Evolutionary conservation across 305 asterid species (phyloP).

Genomic region (Plantago coronopus): DNA sequence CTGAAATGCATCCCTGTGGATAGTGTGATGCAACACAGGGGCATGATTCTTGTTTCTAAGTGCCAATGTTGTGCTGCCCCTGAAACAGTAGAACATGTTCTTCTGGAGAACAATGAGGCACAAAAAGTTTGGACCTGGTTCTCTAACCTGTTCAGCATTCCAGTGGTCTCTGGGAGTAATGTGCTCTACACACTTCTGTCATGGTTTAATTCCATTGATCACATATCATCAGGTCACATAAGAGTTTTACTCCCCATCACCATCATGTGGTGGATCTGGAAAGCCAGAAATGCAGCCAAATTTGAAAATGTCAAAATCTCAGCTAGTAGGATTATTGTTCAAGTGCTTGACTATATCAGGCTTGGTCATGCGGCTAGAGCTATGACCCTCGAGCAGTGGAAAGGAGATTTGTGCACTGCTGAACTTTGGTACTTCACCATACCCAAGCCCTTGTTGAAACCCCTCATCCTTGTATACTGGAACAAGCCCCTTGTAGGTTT

Average conservation of each 20-base stretch:
- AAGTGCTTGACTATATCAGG: not conserved
- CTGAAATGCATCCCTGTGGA: not conserved
- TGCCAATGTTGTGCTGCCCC: not conserved
- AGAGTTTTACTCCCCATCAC: not conserved
- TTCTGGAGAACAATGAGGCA: not conserved
- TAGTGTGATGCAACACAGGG: not conserved
- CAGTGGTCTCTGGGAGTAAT: no score
- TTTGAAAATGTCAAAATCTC: not conserved
- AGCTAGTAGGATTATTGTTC: not conserved
- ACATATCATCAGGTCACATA: not conserved
- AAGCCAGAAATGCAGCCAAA: not conserved
- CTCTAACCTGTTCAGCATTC: not conserved
- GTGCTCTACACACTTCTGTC: not conserved
- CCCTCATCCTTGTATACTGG: no score
- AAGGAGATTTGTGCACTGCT: no score
- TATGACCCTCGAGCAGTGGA: no score
- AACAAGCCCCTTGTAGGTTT: no score
- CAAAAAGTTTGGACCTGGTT: not conserved
- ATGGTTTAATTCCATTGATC: not conserved
- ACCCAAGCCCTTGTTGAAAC: no score
- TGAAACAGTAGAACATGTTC: not conserved
- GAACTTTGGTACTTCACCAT: no score
- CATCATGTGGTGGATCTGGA: not conserved
- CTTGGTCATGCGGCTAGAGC: no score
- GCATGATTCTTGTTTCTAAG: not conserved